phyloP scores from a whole-genome alignment of 805 yeast genomes.

The Barnettozyma vustinii region DNA sequence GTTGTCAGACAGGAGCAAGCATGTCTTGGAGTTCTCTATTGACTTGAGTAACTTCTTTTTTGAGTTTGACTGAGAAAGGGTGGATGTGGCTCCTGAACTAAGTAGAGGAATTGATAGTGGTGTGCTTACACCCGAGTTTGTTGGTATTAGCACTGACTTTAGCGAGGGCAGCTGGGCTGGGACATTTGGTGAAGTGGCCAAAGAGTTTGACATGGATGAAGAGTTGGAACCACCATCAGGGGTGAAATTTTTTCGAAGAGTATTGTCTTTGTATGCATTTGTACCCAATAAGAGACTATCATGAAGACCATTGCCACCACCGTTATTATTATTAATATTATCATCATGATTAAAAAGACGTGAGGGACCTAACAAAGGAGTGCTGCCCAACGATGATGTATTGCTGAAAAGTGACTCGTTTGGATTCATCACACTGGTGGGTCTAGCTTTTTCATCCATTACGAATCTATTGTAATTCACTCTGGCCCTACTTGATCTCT shows the following conservation, averaged over 20 bases:
- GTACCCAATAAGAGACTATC: neutral
- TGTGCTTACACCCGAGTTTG: constrained; percentile 1
- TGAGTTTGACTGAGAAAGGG: constrained; percentile 7
- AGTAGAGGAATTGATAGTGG: neutral
- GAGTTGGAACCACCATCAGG: neutral
- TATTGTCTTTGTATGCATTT: neutral
- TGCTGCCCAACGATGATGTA: neutral
- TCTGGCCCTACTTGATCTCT: constrained; percentile 40
- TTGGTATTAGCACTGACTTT: constrained; percentile 1
- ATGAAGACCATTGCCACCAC: neutral
- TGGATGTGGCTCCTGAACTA: neutral
- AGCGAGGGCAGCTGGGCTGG: constrained; percentile 5
- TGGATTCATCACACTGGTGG: constrained; percentile 2
- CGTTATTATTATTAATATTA: neutral
- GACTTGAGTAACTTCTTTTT: constrained; percentile 36
- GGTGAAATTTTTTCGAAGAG: neutral
- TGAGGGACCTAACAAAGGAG: neutral
- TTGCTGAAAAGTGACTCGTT: neutral
- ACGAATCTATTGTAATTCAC: constrained; percentile 19
- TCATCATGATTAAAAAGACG: neutral
- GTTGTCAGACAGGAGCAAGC: constrained; percentile 40
- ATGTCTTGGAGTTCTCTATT: constrained; percentile 59
- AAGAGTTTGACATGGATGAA: constrained; percentile 3
- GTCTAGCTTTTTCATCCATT: constrained; percentile 9
- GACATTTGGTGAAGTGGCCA: constrained; percentile 1